Evolutionary conservation across 176 grass and related monocot species (phyloP).

Genomic region (Avena sativa): DNA sequence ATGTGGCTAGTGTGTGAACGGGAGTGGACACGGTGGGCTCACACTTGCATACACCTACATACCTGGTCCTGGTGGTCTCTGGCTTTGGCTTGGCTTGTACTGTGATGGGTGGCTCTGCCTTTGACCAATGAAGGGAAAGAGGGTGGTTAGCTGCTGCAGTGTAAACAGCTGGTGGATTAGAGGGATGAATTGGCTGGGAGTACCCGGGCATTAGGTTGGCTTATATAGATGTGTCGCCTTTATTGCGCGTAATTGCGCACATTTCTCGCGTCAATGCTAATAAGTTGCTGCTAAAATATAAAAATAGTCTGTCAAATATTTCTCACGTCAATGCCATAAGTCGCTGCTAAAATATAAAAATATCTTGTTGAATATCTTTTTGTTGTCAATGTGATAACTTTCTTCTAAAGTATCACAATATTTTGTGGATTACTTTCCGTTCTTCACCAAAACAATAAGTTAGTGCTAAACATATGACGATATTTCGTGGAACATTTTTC

Average conservation of each 20-base stretch:
- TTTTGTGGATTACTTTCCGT: neutral
- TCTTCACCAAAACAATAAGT: neutral
- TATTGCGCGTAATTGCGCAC: neutral
- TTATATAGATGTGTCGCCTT: neutral
- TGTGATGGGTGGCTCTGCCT: constrained; percentile 30
- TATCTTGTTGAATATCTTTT: neutral
- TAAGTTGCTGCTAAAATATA: constrained; percentile 1
- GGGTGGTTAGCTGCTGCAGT: constrained; percentile 21
- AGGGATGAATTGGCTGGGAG: constrained; percentile 6
- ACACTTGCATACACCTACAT: constrained; percentile 1
- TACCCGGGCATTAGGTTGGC: neutral
- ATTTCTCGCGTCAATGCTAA: neutral
- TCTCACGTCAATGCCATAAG: neutral
- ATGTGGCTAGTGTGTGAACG: constrained; percentile 35
- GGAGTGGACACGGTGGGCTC: constrained; percentile 22
- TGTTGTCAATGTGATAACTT: neutral
- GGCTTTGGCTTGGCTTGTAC: constrained; percentile 24
- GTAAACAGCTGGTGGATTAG: constrained; percentile 41
- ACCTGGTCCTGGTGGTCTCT: constrained; percentile 21
- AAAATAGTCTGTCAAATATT: neutral
- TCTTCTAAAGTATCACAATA: neutral
- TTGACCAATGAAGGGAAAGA: constrained; percentile 28
- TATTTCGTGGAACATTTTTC: neutral
- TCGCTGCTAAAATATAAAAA: neutral
- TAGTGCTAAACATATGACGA: neutral